A percentile compares a stretch with the other conserved stretches of the same genome.
Conservation (phyloP, 768 basidiomycete species). For the Paxillus involutus region DNA sequence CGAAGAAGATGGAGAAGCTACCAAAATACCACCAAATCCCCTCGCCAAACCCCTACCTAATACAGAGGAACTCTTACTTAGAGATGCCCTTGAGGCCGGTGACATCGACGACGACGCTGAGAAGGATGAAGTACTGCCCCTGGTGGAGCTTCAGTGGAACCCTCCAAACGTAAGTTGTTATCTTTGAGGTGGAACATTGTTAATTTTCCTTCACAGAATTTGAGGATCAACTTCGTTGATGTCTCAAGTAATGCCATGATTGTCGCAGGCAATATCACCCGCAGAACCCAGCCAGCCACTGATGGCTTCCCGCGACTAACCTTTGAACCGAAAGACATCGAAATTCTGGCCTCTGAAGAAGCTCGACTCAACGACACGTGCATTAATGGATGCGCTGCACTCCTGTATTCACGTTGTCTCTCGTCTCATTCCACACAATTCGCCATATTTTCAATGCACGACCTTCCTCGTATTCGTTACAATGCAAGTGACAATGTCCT, state of each 20-base stretch:
- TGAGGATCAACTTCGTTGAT: neutral
- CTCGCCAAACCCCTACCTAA: neutral
- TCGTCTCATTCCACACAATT: neutral
- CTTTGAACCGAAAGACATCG: constrained; percentile 9
- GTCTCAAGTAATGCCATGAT: neutral
- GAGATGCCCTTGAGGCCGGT: neutral
- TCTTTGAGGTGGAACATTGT: neutral
- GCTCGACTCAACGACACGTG: constrained; percentile 7
- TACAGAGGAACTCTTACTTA: neutral
- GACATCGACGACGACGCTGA: neutral
- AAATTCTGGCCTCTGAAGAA: neutral
- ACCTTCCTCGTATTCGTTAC: constrained; percentile 1
- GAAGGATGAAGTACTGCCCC: neutral
- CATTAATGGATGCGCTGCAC: constrained; percentile 10
- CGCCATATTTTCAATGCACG: constrained; percentile 11
- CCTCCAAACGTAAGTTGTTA: neutral
- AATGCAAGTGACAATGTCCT: constrained; percentile 10
- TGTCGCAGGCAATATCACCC: neutral
- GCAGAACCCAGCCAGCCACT: neutral
- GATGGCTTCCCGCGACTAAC: neutral
- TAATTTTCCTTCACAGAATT: neutral
- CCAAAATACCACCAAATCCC: too few relatives aligned
- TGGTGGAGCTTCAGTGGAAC: neutral
- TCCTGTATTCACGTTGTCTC: neutral
- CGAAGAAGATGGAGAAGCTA: neutral